A percentile compares a stretch with the other conserved stretches of the same genome.
Conservation (phyloP, 352 stramenopile genomes). For the Phytophthora pisi region DNA sequence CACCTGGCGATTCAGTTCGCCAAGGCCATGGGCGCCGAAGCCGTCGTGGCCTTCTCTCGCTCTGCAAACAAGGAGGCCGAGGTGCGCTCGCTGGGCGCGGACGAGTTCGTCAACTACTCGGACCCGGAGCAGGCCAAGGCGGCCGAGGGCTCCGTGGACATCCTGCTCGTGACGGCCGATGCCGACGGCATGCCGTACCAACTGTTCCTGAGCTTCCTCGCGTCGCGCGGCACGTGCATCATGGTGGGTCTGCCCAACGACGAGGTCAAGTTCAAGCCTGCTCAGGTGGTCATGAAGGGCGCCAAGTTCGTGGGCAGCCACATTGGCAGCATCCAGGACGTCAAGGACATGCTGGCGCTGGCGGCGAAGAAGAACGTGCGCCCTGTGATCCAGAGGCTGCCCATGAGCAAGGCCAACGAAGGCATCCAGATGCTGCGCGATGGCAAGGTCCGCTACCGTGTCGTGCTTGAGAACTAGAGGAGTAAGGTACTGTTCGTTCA, state of each 20-base stretch:
- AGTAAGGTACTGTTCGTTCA: neutral
- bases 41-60: conserved; percentile 72
- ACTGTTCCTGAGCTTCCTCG: conserved; percentile 59
- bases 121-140: conserved; percentile 41
- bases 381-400: conserved; percentile 56
- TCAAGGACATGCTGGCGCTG: conserved; percentile 82
- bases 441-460: conserved; percentile 47
- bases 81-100: conserved; percentile 57
- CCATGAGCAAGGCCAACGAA: conserved; percentile 54
- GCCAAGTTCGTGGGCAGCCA: conserved; percentile 65
- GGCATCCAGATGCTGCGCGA: conserved; percentile 49
- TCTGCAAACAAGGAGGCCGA: conserved; percentile 62
- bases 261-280: conserved; percentile 61
- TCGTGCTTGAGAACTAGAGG: conserved; percentile 54
- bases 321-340: conserved; percentile 82
- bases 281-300: conserved; percentile 46
- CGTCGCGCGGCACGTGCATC: conserved; percentile 57
- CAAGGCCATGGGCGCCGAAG: conserved; percentile 62
- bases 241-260: conserved; percentile 72
- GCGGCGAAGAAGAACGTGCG: conserved; percentile 70
- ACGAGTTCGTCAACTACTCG: conserved; percentile 66
- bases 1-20: conserved; percentile 87
- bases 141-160: conserved; percentile 50
- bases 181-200: conserved; percentile 56
- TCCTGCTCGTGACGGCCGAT: conserved; percentile 75